These are phyloP conservation scores for Plasmodium vinckei DNA, from an alignment of 169 alveolate genomes.

Conservation along the genomic window DNA sequence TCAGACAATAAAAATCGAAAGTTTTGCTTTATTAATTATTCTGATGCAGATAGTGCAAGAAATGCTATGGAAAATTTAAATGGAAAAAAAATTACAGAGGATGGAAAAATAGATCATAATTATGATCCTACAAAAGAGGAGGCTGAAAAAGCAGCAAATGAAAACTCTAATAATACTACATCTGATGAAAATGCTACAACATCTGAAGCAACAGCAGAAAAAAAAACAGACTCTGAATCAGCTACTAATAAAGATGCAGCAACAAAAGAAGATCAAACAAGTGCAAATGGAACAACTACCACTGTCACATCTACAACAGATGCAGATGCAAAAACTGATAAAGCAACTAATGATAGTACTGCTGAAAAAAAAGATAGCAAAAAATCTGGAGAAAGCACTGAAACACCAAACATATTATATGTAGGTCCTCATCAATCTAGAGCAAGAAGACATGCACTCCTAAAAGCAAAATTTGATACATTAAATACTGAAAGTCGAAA, in stretches of 20 bases:
- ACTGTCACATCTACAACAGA: slow-evolving; percentile 6
- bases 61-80: slow-evolving; percentile 91
- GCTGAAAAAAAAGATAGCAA: slow-evolving; percentile 7
- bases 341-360: neutral
- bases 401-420: slow-evolving; percentile 77
- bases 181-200: neutral
- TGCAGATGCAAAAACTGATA: neutral
- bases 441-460: slow-evolving; percentile 91
- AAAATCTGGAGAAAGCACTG: slow-evolving; percentile 11
- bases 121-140: slow-evolving; percentile 70
- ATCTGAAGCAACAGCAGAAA: neutral
- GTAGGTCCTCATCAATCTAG: slow-evolving; percentile 93
- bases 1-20: slow-evolving; percentile 90
- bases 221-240: neutral
- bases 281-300: neutral
- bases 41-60: slow-evolving; percentile 89
- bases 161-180: neutral
- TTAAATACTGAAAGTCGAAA: slow-evolving; percentile 80
- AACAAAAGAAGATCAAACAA: neutral
- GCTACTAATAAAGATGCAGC: neutral
- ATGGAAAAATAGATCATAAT: slow-evolving; percentile 75
- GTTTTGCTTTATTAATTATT: slow-evolving; percentile 92
- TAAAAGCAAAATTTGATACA: slow-evolving; percentile 89
- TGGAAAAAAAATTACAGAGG: slow-evolving; percentile 85
- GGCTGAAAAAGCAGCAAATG: slow-evolving; percentile 6